These are phyloP conservation scores for Boletus reticulatus DNA, from an alignment of 768 basidiomycete genomes.

Conservation along the genomic window DNA sequence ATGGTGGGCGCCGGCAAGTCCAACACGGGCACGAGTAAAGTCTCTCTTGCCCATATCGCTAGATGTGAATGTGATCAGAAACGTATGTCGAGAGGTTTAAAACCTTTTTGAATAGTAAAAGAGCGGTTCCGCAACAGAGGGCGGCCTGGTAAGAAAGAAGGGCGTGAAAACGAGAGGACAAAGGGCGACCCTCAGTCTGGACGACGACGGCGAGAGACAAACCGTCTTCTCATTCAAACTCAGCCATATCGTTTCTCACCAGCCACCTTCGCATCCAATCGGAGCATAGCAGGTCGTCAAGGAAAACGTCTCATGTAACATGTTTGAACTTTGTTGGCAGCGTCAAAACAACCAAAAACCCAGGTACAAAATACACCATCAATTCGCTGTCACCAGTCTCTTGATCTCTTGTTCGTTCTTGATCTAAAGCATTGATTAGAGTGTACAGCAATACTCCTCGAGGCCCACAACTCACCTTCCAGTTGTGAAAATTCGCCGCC, in stretches of 20 bases:
- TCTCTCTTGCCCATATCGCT: slow-evolving; percentile 30
- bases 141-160: slow-evolving; percentile 22
- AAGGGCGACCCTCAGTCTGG: not conserved
- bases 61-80: slow-evolving; percentile 1
- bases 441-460: not conserved
- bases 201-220: slow-evolving; percentile 1
- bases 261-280: not conserved
- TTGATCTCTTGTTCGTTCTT: slow-evolving; percentile 18
- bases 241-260: slow-evolving; percentile 4
- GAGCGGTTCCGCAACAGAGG: slow-evolving; percentile 28
- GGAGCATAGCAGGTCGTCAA: not conserved
- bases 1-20: slow-evolving; percentile 20
- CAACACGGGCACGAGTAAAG: slow-evolving; percentile 23
- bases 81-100: not conserved
- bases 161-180: slow-evolving; percentile 16
- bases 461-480: slow-evolving; percentile 44
- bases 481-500: slow-evolving; percentile 62
- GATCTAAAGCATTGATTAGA: slow-evolving; percentile 18
- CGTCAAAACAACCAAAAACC: not conserved
- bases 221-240: slow-evolving; percentile 24
- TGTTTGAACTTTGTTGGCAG: not conserved
- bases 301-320: not conserved
- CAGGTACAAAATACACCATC: not conserved
- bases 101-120: slow-evolving; percentile 13
- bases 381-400: slow-evolving; percentile 13